Evolutionary conservation across 768 basidiomycete genomes (phyloP).

Genomic region (Pleurotus sapidus): DNA sequence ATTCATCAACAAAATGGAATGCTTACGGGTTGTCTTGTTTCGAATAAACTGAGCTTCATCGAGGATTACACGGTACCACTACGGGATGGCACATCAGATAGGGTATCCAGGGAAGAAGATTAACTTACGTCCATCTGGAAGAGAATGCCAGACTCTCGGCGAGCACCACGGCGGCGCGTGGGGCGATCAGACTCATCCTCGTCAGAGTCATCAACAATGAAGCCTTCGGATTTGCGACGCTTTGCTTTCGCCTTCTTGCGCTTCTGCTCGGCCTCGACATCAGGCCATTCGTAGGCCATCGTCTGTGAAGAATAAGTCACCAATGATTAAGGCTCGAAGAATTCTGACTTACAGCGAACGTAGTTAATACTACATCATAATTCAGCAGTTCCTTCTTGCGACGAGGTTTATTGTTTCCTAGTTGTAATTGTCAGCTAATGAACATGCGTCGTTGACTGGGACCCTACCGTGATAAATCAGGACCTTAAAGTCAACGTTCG

Average conservation of each 20-base stretch:
- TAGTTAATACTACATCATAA: conserved; percentile 41
- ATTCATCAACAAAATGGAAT: not conserved
- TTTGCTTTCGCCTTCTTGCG: conserved; percentile 38
- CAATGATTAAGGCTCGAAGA: not conserved
- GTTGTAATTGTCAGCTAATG: conserved; percentile 8
- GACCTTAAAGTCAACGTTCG: conserved; percentile 43
- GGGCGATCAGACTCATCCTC: conserved; percentile 17
- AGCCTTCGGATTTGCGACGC: conserved; percentile 23
- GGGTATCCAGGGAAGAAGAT: not conserved
- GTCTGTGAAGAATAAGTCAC: conserved; percentile 32
- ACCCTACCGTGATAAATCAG: conserved; percentile 60
- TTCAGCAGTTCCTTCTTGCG: conserved; percentile 45
- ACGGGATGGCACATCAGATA: not conserved
- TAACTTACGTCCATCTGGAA: conserved; percentile 45
- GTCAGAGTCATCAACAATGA: conserved; percentile 35
- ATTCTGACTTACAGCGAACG: conserved; percentile 3
- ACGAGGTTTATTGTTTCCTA: conserved; percentile 45
- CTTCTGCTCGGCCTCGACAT: conserved; percentile 44
- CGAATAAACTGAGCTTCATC: conserved; percentile 60
- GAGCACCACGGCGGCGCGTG: not conserved
- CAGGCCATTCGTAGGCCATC: conserved; percentile 57
- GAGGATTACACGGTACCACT: conserved; percentile 52
- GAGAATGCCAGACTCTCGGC: conserved; percentile 39
- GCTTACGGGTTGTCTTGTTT: conserved; percentile 46
- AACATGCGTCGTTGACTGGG: too few species aligned